A percentile compares a stretch with the other conserved stretches of the same genome.
These are phyloP conservation scores for Aspergillus kassunensis DNA, from an alignment of 495 filamentous ascomycete species.

Conservation along the genomic window DNA sequence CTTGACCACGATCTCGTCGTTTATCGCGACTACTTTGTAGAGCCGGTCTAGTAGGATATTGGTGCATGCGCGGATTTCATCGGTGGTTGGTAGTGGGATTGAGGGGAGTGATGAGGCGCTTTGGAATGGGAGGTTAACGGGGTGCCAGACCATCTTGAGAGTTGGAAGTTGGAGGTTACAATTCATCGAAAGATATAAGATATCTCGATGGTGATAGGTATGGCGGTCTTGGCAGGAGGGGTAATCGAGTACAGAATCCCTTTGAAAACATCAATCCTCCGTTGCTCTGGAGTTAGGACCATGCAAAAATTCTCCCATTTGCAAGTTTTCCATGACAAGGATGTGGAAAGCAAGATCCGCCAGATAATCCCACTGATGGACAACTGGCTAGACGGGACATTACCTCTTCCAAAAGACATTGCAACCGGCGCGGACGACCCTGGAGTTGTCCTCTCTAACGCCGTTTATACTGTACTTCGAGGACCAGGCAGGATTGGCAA, in stretches of 20 bases:
- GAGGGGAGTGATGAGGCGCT: no score
- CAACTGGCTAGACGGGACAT: neutral
- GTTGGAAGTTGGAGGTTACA: no score
- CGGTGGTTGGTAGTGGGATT: no score
- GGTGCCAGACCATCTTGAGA: no score
- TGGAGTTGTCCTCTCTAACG: neutral
- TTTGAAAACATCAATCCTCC: neutral
- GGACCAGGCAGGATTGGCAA: neutral
- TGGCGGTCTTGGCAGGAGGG: neutral
- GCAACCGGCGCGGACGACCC: neutral
- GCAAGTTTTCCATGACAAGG: neutral
- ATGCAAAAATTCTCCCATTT: neutral
- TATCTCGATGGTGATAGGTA: neutral
- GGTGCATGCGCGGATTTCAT: no score
- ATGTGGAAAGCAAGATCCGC: neutral
- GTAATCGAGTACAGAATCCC: neutral
- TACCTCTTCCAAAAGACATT: neutral
- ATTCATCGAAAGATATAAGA: neutral
- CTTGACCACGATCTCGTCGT: no score
- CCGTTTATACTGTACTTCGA: conserved; percentile 3
- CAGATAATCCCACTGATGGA: neutral
- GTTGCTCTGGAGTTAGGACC: neutral
- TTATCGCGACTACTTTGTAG: no score
- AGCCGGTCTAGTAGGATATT: no score
- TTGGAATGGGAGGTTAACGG: no score